Percentiles rank a stretch among this genome's conserved stretches.
These are phyloP conservation scores for Pseudopithomyces chartarum DNA, from an alignment of 2,329 filamentous ascomycete species.

Conservation along the genomic window DNA sequence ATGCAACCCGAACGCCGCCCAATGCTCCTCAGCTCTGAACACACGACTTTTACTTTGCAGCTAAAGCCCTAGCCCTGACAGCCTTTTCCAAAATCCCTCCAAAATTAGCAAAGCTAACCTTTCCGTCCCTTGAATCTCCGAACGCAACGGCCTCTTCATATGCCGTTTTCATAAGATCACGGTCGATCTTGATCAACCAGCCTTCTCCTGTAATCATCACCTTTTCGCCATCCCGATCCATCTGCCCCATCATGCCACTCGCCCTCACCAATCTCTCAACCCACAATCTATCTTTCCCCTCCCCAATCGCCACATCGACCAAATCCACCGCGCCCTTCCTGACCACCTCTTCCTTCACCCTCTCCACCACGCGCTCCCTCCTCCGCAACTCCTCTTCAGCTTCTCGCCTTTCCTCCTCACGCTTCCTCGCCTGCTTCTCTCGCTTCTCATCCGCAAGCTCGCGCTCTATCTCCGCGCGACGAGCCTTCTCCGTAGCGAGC, in stretches of 20 bases:
- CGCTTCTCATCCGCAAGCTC: conserved; percentile 48
- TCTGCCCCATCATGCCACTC: conserved; percentile 43
- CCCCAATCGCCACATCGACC: conserved; percentile 46
- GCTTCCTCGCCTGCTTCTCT: conserved; percentile 45
- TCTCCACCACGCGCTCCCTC: conserved; percentile 36
- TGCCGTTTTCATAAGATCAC: conserved; percentile 45
- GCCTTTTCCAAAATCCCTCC: conserved; percentile 45
- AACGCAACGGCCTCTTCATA: conserved; percentile 43
- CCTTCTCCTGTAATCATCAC: conserved; percentile 50
- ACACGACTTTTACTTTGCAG: conserved; percentile 6
- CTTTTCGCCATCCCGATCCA: conserved; percentile 22
- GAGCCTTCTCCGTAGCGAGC: conserved; percentile 46
- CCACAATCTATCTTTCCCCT: conserved; percentile 51
- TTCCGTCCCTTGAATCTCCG: conserved; percentile 32
- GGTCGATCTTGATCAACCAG: conserved; percentile 50
- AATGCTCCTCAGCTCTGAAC: not conserved
- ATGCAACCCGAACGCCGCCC: conserved; percentile 5
- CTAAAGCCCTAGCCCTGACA: conserved; percentile 29
- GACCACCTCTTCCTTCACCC: conserved; percentile 31
- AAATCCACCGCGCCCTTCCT: conserved; percentile 38
- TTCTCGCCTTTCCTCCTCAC: conserved; percentile 46
- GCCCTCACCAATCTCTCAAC: conserved; percentile 51
- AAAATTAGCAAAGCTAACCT: conserved; percentile 45
- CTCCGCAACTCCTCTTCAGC: conserved; percentile 39
- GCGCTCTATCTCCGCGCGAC: conserved; percentile 49